Percentiles rank a stretch among this genome's conserved stretches.
These are phyloP conservation scores for Neurospora sp. DNA, from an alignment of 495 filamentous ascomycete species.

Conservation along the genomic window DNA sequence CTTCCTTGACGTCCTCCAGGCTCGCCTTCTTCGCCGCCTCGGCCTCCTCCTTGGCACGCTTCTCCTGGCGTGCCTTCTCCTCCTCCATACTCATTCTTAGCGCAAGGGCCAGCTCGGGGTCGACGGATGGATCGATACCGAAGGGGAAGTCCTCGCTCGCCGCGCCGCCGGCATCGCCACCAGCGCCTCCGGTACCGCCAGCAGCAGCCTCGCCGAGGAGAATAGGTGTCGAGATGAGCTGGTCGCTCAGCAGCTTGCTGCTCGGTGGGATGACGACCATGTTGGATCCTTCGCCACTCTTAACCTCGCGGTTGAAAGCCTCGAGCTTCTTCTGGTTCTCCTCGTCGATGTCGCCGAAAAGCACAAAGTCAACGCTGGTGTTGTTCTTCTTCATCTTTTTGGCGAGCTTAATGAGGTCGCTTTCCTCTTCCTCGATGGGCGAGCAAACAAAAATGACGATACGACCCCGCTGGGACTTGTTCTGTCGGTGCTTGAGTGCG, in stretches of 20 bases:
- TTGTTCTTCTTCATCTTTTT: constrained; percentile 98
- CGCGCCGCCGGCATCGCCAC: constrained; percentile 46
- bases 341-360: constrained; percentile 88
- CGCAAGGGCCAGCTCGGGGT: constrained; percentile 92
- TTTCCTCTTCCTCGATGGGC: constrained; percentile 79
- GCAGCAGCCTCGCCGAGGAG: constrained; percentile 62
- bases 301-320: constrained; percentile 85
- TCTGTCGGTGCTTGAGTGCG: constrained; percentile 95
- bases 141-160: constrained; percentile 48
- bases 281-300: constrained; percentile 73
- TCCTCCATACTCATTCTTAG: constrained; percentile 97
- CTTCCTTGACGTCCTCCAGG: constrained; percentile 78
- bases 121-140: constrained; percentile 67
- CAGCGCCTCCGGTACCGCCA: constrained; percentile 35
- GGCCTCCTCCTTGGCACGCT: constrained; percentile 65
- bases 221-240: constrained; percentile 86
- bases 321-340: constrained; percentile 78
- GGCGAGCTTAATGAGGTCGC: constrained; percentile 76
- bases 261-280: constrained; percentile 86
- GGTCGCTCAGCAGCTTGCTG: constrained; percentile 80
- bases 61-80: constrained; percentile 81
- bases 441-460: constrained; percentile 95
- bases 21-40: constrained; percentile 61
- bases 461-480: constrained; percentile 88
- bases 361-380: constrained; percentile 83